Base-by-base conservation (phyloP, 805 yeast species). In the Zygotorulaspora danielsina region DNA sequence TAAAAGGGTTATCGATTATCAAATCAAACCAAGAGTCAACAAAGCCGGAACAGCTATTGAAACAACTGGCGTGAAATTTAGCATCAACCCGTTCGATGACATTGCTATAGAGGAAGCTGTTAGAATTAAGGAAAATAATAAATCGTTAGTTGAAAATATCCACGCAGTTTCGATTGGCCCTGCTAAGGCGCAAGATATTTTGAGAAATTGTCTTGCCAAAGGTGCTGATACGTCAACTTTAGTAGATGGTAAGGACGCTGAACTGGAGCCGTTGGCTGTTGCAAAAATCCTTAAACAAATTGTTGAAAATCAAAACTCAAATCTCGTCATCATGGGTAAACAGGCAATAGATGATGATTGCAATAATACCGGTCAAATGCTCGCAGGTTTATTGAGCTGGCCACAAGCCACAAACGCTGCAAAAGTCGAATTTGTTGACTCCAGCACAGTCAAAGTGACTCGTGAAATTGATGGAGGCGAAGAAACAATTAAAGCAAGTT, bases 391-490 rank as follows among this genome's bases (percentile, higher is more conserved):
- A 45, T 73, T 90, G 64, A 78, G 80, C 56, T 90, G 97, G 97
- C 94, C 97, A 13, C 97, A 89, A 57, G 96, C 96, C 22, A 90
- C 97, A 22, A 85, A 87, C 58, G 97, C 96, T 5, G 82, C 93
- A 33, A 83, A 85, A 61, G 90, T 90, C 25, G 82, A 73, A 30
- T 61, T 87, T 27, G 75, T 71, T 13, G 78, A 73, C 36, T 69
- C 69, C 36, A 69, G 63, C 16, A 65, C 61, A 32, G 75, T 83
- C 15, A 73, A 75, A 21, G 94, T 93, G 19, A 84, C 90, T 32
- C 76, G 96, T 58, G 98, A 93, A 69, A 78, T 90, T 34, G 99
- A 93, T 61, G 97, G 97, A 38, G 98, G 98, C 56, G 79, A 84
- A 36, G 95, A 87, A 61, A 79, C 85, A 10, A 70, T 93, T 42